Percentiles rank a stretch among this genome's conserved stretches.
These are phyloP conservation scores for Coprinopsis strossmayeri DNA, from an alignment of 768 basidiomycete species.

Conservation along the genomic window DNA sequence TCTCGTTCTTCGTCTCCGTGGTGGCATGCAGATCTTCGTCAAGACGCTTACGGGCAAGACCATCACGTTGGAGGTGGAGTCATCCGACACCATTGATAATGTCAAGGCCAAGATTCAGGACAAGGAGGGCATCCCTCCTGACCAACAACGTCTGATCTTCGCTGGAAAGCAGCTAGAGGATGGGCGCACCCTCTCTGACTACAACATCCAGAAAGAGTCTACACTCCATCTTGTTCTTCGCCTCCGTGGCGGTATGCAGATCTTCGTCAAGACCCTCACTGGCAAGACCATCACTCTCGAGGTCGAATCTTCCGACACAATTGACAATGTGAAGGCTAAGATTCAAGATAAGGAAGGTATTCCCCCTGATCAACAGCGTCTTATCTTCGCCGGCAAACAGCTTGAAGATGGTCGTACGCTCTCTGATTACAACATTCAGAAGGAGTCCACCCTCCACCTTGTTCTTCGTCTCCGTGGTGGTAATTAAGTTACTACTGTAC, in stretches of 20 bases:
- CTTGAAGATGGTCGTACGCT: too few species aligned
- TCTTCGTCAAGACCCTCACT: too few species aligned
- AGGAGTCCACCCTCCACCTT: too few species aligned
- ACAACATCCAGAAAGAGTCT: slow-evolving; percentile 71
- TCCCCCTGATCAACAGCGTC: too few species aligned
- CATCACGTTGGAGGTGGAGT: slow-evolving; percentile 71
- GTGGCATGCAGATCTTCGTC: slow-evolving; percentile 68
- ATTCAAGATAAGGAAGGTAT: too few species aligned
- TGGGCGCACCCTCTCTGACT: slow-evolving; percentile 71
- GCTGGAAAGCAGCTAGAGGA: slow-evolving; percentile 78
- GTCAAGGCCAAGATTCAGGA: slow-evolving; percentile 76
- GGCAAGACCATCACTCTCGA: too few species aligned
- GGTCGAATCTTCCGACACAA: too few species aligned
- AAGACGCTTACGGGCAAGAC: slow-evolving; percentile 74
- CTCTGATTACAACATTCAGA: too few species aligned
- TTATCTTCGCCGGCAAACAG: too few species aligned
- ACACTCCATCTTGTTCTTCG: slow-evolving; percentile 74
- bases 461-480: too few species aligned
- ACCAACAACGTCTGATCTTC: slow-evolving; percentile 75
- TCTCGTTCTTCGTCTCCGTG: slow-evolving; percentile 66
- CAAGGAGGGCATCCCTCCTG: slow-evolving; percentile 76
- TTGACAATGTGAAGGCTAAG: too few species aligned
- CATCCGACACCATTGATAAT: slow-evolving; percentile 70
- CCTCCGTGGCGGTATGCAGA: slow-evolving; percentile 78
- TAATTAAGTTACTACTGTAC: too few species aligned